phyloP scores from a whole-genome alignment of 805 yeast species.

The Yamadazyma olivae region DNA sequence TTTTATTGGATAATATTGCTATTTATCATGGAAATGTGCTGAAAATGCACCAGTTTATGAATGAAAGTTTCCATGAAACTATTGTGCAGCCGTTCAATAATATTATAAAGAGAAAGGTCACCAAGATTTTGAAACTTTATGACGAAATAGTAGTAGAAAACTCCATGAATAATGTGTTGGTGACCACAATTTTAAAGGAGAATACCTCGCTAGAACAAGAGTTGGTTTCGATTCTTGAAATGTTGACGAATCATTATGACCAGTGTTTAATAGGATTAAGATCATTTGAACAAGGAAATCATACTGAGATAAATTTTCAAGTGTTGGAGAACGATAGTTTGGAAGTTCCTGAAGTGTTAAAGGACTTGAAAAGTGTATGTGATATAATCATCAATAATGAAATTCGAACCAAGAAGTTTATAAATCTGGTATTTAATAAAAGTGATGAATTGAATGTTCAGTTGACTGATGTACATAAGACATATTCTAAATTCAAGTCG shows the following conservation, averaged over 20 bases:
- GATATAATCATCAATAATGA: constrained; percentile 36
- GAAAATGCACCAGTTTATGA: constrained; percentile 17
- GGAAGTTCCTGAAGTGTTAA: constrained; percentile 57
- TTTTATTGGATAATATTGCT: constrained; percentile 22
- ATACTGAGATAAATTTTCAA: constrained; percentile 29
- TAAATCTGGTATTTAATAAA: constrained; percentile 13
- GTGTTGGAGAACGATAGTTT: constrained; percentile 51
- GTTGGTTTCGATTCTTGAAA: constrained; percentile 63
- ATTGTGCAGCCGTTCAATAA: constrained; percentile 14
- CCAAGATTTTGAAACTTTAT: constrained; percentile 13
- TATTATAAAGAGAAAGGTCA: constrained; percentile 13
- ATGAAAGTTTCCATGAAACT: constrained; percentile 14
- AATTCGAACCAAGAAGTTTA: constrained; percentile 23
- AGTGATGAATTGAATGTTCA: constrained; percentile 15
- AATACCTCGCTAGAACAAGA: constrained; percentile 59
- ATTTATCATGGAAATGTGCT: constrained; percentile 24
- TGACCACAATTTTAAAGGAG: constrained; percentile 31
- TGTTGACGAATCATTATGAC: constrained; percentile 80
- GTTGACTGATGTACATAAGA: constrained; percentile 8
- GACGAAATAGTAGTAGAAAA: constrained; percentile 17
- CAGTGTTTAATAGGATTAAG: constrained; percentile 57
- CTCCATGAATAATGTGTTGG: constrained; percentile 16
- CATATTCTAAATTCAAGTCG: constrained; percentile 20
- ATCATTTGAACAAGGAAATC: constrained; percentile 16
- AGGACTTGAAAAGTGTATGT: constrained; percentile 38